Percentiles rank a stretch among this genome's conserved stretches.
Evolutionary conservation across 1,139 yeast genomes (phyloP).

Genomic region (Taiozyma onychis): DNA sequence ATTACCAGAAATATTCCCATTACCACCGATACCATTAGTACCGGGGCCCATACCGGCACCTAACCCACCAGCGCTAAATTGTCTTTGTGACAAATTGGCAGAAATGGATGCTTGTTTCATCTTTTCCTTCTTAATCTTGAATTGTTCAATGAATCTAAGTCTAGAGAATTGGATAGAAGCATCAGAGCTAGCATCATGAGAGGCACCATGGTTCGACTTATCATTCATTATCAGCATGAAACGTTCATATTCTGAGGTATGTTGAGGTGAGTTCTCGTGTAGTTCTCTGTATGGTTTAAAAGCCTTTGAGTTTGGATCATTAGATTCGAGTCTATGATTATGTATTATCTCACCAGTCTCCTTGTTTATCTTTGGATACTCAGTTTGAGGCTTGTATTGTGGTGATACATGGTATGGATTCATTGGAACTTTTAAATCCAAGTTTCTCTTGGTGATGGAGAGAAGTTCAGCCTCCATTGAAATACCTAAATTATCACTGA

Average conservation of each 20-base stretch:
- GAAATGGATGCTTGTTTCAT: constrained; percentile 35
- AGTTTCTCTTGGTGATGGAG: constrained; percentile 67
- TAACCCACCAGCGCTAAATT: constrained; percentile 5
- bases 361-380: constrained; percentile 41
- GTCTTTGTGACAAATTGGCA: constrained; percentile 21
- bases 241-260: constrained; percentile 85
- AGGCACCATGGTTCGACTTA: constrained; percentile 23
- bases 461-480: constrained; percentile 83
- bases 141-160: constrained; percentile 43
- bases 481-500: constrained; percentile 71
- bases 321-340: constrained; percentile 44
- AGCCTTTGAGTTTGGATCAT: constrained; percentile 36
- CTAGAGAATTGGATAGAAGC: constrained; percentile 38
- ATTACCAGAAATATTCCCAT: constrained; percentile 3
- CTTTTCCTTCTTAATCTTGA: constrained; percentile 37
- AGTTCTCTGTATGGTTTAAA: constrained; percentile 40
- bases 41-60: constrained; percentile 2
- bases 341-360: constrained; percentile 35
- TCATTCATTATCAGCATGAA: constrained; percentile 56
- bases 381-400: constrained; percentile 40
- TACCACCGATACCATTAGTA: constrained; percentile 3
- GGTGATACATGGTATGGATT: constrained; percentile 51
- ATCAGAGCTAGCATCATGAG: constrained; percentile 23
- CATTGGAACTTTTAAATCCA: constrained; percentile 67
- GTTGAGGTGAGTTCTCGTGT: constrained; percentile 66